A percentile compares a stretch with the other conserved stretches of the same genome.
Conservation (phyloP, 805 yeast species). For the Kluyveromyces siamensis region DNA sequence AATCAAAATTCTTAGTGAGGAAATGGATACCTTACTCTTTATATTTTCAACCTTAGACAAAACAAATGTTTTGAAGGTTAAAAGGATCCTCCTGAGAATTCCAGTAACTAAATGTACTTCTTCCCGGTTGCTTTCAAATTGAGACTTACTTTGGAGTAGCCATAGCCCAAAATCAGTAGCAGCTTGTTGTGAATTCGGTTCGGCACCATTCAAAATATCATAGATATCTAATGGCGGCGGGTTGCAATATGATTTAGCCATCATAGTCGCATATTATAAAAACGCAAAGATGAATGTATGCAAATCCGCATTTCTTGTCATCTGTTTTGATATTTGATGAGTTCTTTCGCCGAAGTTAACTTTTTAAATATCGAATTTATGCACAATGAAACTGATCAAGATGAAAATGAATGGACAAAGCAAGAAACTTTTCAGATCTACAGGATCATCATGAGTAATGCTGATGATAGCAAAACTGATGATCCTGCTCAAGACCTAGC, state of each 20-base stretch:
- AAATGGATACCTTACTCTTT: not conserved
- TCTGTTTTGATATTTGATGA: not conserved
- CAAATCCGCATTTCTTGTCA: no score
- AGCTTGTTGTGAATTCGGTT: not conserved
- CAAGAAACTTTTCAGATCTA: not conserved
- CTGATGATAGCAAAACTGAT: not conserved
- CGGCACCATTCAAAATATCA: not conserved
- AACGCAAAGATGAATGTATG: no score
- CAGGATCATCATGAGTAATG: not conserved
- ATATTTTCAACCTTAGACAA: not conserved
- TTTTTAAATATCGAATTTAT: no score
- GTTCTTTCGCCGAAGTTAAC: not conserved
- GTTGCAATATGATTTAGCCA: no score
- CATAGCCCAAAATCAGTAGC: not conserved
- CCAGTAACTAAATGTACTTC: not conserved
- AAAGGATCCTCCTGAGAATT: not conserved
- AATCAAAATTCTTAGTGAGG: not conserved
- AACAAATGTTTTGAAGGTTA: not conserved
- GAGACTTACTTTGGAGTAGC: not conserved
- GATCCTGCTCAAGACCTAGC: conserved; percentile 23
- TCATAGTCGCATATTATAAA: not conserved
- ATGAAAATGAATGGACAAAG: not conserved
- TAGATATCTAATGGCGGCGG: not conserved
- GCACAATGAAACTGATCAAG: not conserved
- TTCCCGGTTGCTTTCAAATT: no score